Conservation (phyloP, 257 asterid genomes). For the Nicotiana sylvestris region DNA sequence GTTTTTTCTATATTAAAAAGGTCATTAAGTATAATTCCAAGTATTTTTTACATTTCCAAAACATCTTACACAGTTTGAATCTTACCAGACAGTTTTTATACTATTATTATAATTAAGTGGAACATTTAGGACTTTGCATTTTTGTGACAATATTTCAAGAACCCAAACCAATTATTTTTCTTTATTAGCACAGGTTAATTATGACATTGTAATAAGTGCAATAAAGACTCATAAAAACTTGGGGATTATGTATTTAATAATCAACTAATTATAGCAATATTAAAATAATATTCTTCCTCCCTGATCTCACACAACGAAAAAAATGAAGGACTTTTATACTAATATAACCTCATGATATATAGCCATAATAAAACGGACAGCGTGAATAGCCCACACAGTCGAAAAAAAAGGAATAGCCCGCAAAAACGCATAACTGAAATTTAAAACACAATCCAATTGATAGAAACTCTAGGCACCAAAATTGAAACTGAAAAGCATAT, state of each 20-base stretch:
- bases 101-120: slow-evolving; percentile 1
- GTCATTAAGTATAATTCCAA: background rate
- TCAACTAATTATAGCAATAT: background rate
- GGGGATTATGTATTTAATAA: slow-evolving; percentile 1
- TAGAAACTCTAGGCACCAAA: slow-evolving; percentile 27
- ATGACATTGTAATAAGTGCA: slow-evolving; percentile 1
- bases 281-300: background rate
- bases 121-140: slow-evolving; percentile 3
- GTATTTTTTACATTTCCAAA: background rate
- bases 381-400: background rate
- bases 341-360: background rate
- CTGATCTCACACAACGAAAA: background rate
- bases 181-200: background rate
- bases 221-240: background rate
- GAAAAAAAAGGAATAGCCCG: background rate
- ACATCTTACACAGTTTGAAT: background rate
- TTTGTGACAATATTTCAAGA: background rate
- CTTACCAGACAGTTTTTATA: background rate
- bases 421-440: slow-evolving; percentile 18
- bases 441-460: slow-evolving; percentile 7
- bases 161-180: background rate
- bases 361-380: background rate
- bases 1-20: background rate
- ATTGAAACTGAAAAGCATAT: background rate
- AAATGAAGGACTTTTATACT: background rate